Evolutionary conservation across 208 protist genomes (phyloP).

Genomic region (Leishmania guyanensis): DNA sequence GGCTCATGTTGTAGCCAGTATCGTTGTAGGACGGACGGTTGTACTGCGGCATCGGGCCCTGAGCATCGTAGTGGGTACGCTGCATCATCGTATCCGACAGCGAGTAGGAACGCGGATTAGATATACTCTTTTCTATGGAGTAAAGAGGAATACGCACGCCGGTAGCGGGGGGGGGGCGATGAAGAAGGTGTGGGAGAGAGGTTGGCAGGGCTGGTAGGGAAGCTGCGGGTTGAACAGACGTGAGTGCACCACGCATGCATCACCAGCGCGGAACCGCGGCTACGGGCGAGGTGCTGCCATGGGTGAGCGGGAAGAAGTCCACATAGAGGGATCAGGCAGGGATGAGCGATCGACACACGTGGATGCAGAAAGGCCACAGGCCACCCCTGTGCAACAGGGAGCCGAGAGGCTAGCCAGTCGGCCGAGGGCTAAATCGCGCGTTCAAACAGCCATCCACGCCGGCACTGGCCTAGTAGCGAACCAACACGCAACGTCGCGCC

Average conservation of each 20-base stretch:
- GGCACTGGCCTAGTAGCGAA: not conserved
- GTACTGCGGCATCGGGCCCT: conserved; percentile 30
- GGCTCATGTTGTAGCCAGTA: conserved; percentile 33
- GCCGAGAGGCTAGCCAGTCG: not conserved
- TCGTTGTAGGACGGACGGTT: conserved; percentile 33
- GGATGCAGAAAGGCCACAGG: not conserved
- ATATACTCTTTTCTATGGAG: not conserved
- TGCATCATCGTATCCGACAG: conserved; percentile 23
- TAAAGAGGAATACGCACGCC: not conserved
- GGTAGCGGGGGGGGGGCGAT: no score
- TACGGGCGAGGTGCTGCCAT: not conserved
- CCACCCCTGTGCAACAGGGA: not conserved
- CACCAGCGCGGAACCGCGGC: not conserved
- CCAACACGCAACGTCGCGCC: not conserved
- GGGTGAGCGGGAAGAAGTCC: not conserved
- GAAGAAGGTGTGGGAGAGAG: not conserved
- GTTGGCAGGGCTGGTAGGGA: not conserved
- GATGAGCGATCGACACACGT: not conserved
- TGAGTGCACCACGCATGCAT: not conserved
- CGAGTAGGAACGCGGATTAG: conserved; percentile 6
- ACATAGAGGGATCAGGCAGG: not conserved
- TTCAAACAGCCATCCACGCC: not conserved
- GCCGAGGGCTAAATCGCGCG: not conserved
- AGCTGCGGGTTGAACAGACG: not conserved
- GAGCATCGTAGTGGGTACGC: conserved; percentile 24